Evolutionary conservation across 2,329 filamentous ascomycete species (phyloP).

Genomic region (Neopestalotiopsis rosae): DNA sequence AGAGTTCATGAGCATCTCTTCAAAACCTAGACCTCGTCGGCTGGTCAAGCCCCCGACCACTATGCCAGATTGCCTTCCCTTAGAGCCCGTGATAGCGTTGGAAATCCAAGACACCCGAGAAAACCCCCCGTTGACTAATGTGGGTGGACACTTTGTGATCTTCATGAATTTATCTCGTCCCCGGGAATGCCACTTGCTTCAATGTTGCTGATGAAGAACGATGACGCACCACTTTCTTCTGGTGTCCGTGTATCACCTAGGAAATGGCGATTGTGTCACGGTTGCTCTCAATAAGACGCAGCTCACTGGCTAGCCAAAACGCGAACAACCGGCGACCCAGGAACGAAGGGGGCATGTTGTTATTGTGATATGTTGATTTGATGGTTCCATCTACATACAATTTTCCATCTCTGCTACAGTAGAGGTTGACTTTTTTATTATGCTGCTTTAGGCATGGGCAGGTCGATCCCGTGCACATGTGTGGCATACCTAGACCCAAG

Average conservation of each 20-base stretch:
- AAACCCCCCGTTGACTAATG: conserved; percentile 1
- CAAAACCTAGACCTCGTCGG: neutral
- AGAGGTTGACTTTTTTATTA: no score
- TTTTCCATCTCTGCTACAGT: no score
- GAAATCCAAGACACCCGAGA: neutral
- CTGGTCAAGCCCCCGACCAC: neutral
- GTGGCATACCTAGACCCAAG: neutral
- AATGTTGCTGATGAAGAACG: neutral
- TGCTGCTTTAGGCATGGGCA: neutral
- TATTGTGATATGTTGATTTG: neutral
- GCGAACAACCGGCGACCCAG: neutral
- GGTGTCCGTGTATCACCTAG: conserved; percentile 18
- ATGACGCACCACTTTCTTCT: conserved; percentile 17
- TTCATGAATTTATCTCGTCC: conserved; percentile 18
- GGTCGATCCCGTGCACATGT: neutral
- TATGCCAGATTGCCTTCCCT: neutral
- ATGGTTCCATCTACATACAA: no score
- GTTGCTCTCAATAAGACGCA: neutral
- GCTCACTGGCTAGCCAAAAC: conserved; percentile 3
- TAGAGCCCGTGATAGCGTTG: neutral
- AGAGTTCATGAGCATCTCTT: neutral
- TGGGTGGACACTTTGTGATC: conserved; percentile 19
- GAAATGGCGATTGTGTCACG: conserved; percentile 19
- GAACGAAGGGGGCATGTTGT: neutral
- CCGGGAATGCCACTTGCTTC: conserved; percentile 19